phyloP scores from a whole-genome alignment of 495 filamentous ascomycete genomes.

The Platismatia glauca region DNA sequence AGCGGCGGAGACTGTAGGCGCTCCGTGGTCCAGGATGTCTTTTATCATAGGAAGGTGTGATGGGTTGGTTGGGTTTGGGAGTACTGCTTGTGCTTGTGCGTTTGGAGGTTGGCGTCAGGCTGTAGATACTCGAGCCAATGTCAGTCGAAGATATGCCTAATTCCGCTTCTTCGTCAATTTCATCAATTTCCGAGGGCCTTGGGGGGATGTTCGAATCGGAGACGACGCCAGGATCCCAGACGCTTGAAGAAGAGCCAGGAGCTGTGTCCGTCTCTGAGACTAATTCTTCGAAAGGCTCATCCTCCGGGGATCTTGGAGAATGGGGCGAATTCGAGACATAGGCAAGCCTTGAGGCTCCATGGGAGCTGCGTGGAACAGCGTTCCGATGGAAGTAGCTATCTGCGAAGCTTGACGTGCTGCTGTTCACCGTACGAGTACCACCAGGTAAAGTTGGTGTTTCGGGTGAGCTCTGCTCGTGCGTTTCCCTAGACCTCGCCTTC shows the following conservation, averaged over 20 bases:
- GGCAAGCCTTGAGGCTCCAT: constrained; percentile 36
- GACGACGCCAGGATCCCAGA: constrained; percentile 37
- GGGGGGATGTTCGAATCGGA: neutral
- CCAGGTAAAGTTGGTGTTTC: constrained; percentile 27
- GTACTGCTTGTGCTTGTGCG: constrained; percentile 36
- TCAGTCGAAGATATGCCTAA: constrained; percentile 28
- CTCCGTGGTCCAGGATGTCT: constrained; percentile 36
- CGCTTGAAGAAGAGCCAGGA: constrained; percentile 44
- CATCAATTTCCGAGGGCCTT: constrained; percentile 7
- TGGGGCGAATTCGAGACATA: constrained; percentile 34
- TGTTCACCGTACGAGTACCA: constrained; percentile 27
- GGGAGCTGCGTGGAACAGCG: constrained; percentile 38
- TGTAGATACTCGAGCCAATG: constrained; percentile 36
- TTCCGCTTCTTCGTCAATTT: constrained; percentile 10
- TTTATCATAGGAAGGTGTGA: constrained; percentile 39
- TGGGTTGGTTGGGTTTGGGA: constrained; percentile 38
- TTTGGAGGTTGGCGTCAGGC: constrained; percentile 26
- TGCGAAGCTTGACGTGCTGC: constrained; percentile 36
- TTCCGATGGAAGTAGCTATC: constrained; percentile 33
- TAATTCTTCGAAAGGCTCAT: constrained; percentile 29
- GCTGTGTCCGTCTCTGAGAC: constrained; percentile 36
- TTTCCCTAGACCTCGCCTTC: constrained; percentile 31
- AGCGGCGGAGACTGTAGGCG: constrained; percentile 40
- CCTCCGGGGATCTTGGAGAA: constrained; percentile 32
- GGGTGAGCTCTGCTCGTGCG: constrained; percentile 29